Base-by-base conservation (phyloP, 1,284 basidiomycete species). In the Ceratobasidium sp. region DNA sequence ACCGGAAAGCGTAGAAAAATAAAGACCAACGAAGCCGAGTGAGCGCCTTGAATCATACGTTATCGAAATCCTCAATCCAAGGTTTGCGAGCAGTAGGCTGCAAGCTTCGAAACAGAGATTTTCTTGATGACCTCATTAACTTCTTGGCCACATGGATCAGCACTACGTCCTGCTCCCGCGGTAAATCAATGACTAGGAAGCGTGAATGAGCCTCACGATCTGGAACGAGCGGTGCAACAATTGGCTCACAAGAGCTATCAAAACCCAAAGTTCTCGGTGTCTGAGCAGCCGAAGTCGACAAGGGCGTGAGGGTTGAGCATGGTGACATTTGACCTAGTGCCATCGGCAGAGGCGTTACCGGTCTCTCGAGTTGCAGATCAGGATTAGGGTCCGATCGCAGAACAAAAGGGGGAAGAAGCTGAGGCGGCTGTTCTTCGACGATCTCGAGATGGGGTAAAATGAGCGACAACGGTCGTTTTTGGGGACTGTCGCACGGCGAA, bases 51-150 rank as follows among this genome's bases (percentile, higher is more conserved):
- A 33, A 28, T 33, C 26, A 58, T 33, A 11, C 2, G 42, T 2
- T 45, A 45, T 45, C 42, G 17, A 17, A 45, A 45, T 45, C 42
- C 8, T 31, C 28, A 4, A 23, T 15, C 61, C 61, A 64, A 28
- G 61, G 61, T 47, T 64, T 64, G n/a, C 61, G 61, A 15, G 39
- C 61, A 4, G 61, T 64, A 26, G 61, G 61, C 11, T 64, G 61
- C 37, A 64, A 26, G 17, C 35, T 20, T 8, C 42, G 61, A 23
- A 64, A 64, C 31, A 64, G 37, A 3, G 61, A 64, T 23, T 37
- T 37, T 26, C 39, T 42, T 26, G 61, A 64, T 13, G 61, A 64
- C 1, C 20, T 26, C 8, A 64, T 28, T 28, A 64, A 7, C 28
- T 64, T 45, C 54, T 58, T 58, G 54, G 54, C 11, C 11, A 58